A percentile compares a stretch with the other conserved stretches of the same genome.
These are phyloP conservation scores for Kluyveromyces sp. DNA, from an alignment of 1,139 yeast species.

Conservation along the genomic window DNA sequence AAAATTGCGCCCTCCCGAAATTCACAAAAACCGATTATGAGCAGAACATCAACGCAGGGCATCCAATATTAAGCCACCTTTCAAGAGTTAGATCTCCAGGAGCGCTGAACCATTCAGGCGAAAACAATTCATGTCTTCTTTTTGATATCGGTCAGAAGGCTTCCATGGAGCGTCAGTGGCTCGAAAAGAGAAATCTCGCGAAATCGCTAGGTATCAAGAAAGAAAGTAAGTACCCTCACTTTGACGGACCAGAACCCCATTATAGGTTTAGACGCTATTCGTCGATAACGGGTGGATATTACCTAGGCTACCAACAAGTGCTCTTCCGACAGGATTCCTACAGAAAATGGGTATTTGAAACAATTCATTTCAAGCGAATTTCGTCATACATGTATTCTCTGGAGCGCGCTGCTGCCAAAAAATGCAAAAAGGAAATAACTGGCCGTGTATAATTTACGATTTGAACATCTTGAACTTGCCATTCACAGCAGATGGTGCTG, in stretches of 20 bases:
- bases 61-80: conserved; percentile 1
- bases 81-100: background rate
- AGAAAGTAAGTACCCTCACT: background rate
- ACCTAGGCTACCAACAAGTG: background rate
- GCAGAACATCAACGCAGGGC: conserved; percentile 1
- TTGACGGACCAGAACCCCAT: background rate
- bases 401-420: background rate
- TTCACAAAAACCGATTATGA: conserved; percentile 1
- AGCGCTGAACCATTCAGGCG: background rate
- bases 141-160: conserved; percentile 1
- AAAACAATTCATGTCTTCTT: conserved; percentile 2
- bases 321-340: background rate
- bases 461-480: conserved; percentile 4
- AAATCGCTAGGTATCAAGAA: background rate
- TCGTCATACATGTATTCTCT: conserved; percentile 3
- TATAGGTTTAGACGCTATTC: background rate
- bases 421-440: background rate
- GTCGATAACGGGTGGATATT: background rate
- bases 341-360: conserved; percentile 2
- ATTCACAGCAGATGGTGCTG: background rate
- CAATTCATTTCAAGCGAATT: conserved; percentile 2
- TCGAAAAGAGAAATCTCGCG: background rate
- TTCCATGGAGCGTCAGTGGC: background rate
- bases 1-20: background rate
- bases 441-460: conserved; percentile 6